Conservation (phyloP, 2,329 filamentous ascomycete genomes). For the Ceratocystis lukuohia region DNA sequence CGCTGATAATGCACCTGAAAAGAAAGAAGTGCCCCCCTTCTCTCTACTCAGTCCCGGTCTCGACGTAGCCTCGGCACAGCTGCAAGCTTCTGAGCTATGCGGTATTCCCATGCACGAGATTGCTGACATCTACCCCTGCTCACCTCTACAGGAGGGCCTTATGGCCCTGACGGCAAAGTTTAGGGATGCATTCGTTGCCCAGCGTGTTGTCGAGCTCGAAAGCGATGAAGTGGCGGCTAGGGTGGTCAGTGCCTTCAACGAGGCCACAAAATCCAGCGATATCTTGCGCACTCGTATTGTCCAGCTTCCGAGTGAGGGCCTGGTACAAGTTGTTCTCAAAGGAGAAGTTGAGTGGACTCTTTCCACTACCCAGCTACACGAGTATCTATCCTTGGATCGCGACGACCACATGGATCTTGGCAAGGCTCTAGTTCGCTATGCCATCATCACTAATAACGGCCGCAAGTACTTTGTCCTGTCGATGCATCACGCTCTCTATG, state of each 20-base stretch:
- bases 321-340: conserved; percentile 36
- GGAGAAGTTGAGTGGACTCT: conserved; percentile 28
- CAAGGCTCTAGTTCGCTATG: conserved; percentile 34
- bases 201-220: conserved; percentile 33
- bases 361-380: conserved; percentile 26
- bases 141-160: conserved; percentile 40
- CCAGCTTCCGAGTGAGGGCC: conserved; percentile 31
- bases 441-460: conserved; percentile 28
- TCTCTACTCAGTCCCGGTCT: conserved; percentile 27
- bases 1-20: conserved; percentile 22
- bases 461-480: conserved; percentile 37
- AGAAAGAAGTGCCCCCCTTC: conserved; percentile 27
- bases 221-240: conserved; percentile 27
- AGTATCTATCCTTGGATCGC: conserved; percentile 32
- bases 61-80: conserved; percentile 27
- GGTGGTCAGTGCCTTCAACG: conserved; percentile 33
- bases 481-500: conserved; percentile 44
- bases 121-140: conserved; percentile 42
- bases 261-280: conserved; percentile 28
- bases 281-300: conserved; percentile 39
- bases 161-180: conserved; percentile 40
- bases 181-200: conserved; percentile 39
- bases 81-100: conserved; percentile 32
- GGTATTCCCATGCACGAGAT: conserved; percentile 27
- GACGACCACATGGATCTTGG: conserved; percentile 33